Evolutionary conservation across 331 rosid genomes (phyloP).

Genomic region (Prunus yedoensis): DNA sequence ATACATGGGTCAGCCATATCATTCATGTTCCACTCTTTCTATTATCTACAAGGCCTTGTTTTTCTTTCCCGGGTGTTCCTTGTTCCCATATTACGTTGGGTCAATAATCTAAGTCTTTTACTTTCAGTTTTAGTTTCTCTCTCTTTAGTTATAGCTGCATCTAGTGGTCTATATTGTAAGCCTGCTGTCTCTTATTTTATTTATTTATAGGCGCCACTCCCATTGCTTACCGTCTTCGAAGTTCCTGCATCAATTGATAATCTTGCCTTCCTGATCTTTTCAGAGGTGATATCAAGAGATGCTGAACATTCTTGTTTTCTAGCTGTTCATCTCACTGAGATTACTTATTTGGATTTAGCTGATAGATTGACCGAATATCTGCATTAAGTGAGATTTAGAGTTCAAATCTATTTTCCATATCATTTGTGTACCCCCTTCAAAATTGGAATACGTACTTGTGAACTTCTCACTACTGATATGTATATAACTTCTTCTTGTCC

Average conservation of each 20-base stretch:
- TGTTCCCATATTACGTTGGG: no score
- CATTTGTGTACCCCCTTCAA: neutral
- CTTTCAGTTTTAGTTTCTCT: no score
- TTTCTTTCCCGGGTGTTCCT: no score
- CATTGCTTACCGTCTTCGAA: neutral
- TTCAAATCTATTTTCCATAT: neutral
- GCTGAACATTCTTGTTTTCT: neutral
- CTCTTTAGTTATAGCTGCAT: neutral
- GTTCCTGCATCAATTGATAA: no score
- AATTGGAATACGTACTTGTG: neutral
- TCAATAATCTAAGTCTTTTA: no score
- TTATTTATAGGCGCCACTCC: neutral
- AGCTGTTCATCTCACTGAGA: neutral
- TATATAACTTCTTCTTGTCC: neutral
- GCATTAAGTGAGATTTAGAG: neutral
- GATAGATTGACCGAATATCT: neutral
- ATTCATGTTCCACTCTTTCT: neutral
- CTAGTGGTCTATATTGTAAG: neutral
- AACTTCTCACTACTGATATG: neutral
- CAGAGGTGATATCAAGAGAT: neutral
- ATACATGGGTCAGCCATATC: no score
- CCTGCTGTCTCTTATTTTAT: neutral
- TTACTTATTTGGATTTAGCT: neutral
- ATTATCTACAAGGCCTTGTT: no score
- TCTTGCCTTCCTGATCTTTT: neutral